These are phyloP conservation scores for Fraxinus ornus DNA, from an alignment of 305 asterid species.

Conservation along the genomic window DNA sequence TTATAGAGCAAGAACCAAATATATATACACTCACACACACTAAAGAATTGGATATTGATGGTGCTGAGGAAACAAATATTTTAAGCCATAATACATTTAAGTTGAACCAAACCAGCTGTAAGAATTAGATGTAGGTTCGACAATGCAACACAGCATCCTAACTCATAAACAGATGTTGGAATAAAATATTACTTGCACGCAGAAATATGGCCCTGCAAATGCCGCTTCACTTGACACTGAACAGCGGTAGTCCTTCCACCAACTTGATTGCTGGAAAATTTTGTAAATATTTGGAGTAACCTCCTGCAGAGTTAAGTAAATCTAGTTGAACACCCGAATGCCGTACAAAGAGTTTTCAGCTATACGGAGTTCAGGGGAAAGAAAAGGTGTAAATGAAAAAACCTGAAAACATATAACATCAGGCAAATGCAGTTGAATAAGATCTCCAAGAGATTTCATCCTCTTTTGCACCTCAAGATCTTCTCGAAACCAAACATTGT, in stretches of 20 bases:
- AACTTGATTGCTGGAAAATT: slow-evolving; percentile 58
- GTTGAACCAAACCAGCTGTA: neutral
- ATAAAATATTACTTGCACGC: slow-evolving; percentile 68
- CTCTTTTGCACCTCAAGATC: slow-evolving; percentile 73
- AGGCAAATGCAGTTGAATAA: slow-evolving; percentile 71
- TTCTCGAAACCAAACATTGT: slow-evolving; percentile 91
- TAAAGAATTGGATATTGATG: neutral
- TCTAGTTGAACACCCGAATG: slow-evolving; percentile 1
- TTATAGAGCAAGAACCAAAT: neutral
- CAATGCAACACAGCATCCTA: neutral
- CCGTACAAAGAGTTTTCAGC: neutral
- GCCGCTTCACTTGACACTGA: slow-evolving; percentile 47
- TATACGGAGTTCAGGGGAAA: neutral
- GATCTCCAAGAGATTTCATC: slow-evolving; percentile 75
- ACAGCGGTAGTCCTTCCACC: slow-evolving; percentile 90
- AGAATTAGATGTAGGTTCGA: neutral
- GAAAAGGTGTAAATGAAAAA: neutral
- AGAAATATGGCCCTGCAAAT: slow-evolving; percentile 58
- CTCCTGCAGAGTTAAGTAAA: slow-evolving; percentile 52
- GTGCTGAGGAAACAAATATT: neutral
- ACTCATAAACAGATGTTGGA: neutral
- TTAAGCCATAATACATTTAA: neutral
- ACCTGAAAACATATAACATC: slow-evolving; percentile 95
- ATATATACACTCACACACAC: neutral
- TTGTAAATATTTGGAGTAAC: slow-evolving; percentile 67